These are phyloP conservation scores for Capronia coronata DNA, from an alignment of 2,329 filamentous ascomycete genomes.

Conservation along the genomic window DNA sequence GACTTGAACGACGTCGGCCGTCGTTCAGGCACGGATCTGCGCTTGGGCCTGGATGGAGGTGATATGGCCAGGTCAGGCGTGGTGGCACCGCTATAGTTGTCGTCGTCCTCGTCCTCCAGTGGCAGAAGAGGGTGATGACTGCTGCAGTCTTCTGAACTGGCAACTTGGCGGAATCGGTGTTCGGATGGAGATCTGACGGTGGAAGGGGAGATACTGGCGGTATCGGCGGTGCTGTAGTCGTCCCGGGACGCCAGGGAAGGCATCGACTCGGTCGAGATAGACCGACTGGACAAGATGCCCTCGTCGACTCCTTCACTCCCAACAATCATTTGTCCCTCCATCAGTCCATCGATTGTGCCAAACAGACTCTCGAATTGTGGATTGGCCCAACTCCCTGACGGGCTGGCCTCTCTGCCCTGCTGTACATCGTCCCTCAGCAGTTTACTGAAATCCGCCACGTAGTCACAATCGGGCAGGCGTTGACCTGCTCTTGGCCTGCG, in stretches of 20 bases:
- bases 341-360: conserved; percentile 46
- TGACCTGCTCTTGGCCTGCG: conserved; percentile 37
- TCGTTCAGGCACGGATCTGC: conserved; percentile 26
- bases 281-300: conserved; percentile 41
- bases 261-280: conserved; percentile 53
- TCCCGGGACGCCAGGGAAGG: conserved; percentile 47
- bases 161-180: conserved; percentile 44
- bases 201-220: conserved; percentile 38
- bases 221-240: conserved; percentile 41
- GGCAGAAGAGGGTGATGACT: conserved; percentile 53
- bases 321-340: conserved; percentile 36
- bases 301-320: conserved; percentile 42
- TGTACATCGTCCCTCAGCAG: conserved; percentile 48
- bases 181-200: conserved; percentile 36
- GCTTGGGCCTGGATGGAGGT: conserved; percentile 29
- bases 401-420: conserved; percentile 44
- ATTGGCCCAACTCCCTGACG: conserved; percentile 37
- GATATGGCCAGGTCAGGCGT: conserved; percentile 14
- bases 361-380: conserved; percentile 51
- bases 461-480: conserved; percentile 37
- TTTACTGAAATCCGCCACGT: conserved; percentile 49
- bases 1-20: conserved; percentile 50
- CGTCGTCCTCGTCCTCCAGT: conserved; percentile 31
- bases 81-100: conserved; percentile 19
- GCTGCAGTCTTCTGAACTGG: conserved; percentile 50